These are phyloP conservation scores for Colletotrichum echinochloae DNA, from an alignment of 2,329 filamentous ascomycete genomes.

Conservation along the genomic window DNA sequence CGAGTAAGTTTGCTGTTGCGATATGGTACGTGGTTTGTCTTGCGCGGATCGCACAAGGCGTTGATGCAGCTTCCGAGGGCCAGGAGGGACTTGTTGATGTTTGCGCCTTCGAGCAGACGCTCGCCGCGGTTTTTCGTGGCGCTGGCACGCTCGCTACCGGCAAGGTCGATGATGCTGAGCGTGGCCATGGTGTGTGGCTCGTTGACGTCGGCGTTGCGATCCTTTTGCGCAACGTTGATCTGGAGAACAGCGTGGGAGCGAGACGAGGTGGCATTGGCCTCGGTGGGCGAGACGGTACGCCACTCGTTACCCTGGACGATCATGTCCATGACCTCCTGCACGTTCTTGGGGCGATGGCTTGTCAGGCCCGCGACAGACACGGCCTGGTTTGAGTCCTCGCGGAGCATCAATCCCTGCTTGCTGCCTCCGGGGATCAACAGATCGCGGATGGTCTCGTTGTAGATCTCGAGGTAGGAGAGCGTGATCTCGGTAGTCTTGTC, in stretches of 20 bases:
- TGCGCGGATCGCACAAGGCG: constrained; percentile 91
- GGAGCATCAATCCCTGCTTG: constrained; percentile 88
- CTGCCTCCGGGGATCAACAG: constrained; percentile 86
- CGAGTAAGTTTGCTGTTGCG: constrained; percentile 97
- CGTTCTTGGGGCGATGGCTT: constrained; percentile 90
- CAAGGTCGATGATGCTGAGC: constrained; percentile 96
- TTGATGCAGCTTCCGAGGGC: constrained; percentile 98
- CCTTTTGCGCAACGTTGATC: constrained; percentile 95
- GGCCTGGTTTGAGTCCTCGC: constrained; percentile 93
- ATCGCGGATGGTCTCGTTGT: constrained; percentile 98
- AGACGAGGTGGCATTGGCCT: constrained; percentile 97
- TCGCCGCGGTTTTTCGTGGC: constrained; percentile 97
- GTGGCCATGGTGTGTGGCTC: constrained; percentile 99
- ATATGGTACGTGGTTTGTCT: constrained; percentile 95
- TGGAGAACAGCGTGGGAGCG: constrained; percentile 97
- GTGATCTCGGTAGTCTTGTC: constrained; percentile 93
- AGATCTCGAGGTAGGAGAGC: constrained; percentile 96
- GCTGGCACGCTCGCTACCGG: constrained; percentile 94
- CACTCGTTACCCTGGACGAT: constrained; percentile 95
- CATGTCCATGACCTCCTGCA: constrained; percentile 99
- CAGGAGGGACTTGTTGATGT: constrained; percentile 98
- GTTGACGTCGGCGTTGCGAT: constrained; percentile 90
- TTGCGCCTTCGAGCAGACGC: constrained; percentile 90
- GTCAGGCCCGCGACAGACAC: constrained; percentile 92
- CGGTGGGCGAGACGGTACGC: constrained; percentile 95